phyloP scores from a whole-genome alignment of 805 yeast species.

The Saturnispora sanitii region DNA sequence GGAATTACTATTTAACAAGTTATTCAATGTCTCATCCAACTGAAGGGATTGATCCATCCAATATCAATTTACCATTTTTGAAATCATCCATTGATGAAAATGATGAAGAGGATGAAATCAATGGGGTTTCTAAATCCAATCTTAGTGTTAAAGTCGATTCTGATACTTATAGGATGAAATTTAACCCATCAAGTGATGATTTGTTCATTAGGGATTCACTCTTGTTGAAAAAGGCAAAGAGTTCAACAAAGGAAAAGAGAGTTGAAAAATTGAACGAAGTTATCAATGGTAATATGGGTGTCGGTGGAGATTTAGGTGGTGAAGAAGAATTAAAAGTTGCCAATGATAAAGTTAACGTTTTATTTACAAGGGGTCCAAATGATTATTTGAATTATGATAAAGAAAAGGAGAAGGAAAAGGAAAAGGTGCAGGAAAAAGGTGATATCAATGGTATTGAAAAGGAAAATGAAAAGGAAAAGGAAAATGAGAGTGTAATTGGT shows the following conservation, averaged over 20 bases:
- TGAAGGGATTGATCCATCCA: conserved; percentile 80
- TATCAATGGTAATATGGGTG: conserved; percentile 46
- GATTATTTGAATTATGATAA: conserved; percentile 17
- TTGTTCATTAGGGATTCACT: conserved; percentile 58
- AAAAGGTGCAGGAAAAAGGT: conserved; percentile 11
- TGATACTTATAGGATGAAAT: conserved; percentile 69
- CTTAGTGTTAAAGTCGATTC: conserved; percentile 71
- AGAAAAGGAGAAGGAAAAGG: conserved; percentile 6
- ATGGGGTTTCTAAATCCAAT: conserved; percentile 58
- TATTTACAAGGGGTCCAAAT: conserved; percentile 34
- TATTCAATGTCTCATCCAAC: conserved; percentile 94
- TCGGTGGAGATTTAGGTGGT: conserved; percentile 38
- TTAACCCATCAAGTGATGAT: conserved; percentile 72
- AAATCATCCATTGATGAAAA: conserved; percentile 46
- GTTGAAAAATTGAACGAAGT: conserved; percentile 27
- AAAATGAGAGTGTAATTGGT: too few relatives aligned
- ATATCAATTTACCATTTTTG: conserved; percentile 70
- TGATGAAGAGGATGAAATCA: conserved; percentile 33
- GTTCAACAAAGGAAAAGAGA: conserved; percentile 13
- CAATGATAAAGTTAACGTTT: conserved; percentile 26
- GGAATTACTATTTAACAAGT: conserved; percentile 90
- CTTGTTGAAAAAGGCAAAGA: conserved; percentile 25
- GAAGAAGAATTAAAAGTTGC: conserved; percentile 28
- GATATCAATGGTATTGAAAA: not conserved
- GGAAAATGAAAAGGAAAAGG: not conserved